Evolutionary conservation across 371 early-diverging fungal species (phyloP), one percentile per base, ranked within the genome.

Genomic region (Mortierella sp.): DNA sequence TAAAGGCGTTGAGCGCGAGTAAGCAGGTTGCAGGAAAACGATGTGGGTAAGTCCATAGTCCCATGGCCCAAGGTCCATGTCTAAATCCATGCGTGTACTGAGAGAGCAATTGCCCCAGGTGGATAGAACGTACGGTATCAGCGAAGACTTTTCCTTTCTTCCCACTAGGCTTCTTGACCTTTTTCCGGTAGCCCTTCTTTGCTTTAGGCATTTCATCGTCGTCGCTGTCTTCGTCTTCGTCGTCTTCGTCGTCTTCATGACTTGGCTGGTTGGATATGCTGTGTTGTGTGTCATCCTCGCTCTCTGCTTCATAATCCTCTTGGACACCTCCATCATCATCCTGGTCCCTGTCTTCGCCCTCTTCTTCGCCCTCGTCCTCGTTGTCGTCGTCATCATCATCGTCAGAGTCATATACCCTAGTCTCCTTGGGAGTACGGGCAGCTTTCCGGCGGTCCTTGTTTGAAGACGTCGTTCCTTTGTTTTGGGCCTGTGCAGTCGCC

Each of bases 131-230:
- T 63, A 67, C 74, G 27, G 63, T 73, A 34, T 73, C 67, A 21
- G 60, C 74, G 63, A 73, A 73, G 45, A 73, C 57, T 29, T 73
- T 73, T 54, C 74, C 74, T 39, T 73, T 73, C 63, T 73, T 73
- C 31, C 74, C 74, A 19, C 74, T 73, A 24, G 74, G 74, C 57
- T 73, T 73, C 50, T 73, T 73, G 57, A 60, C 57, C 43, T 73
- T 73, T 41, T 49, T 62, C 62, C 34, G 67, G 59, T 57, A 73
- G 1, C 74, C 74, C 49, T 73, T 73, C 57, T 59, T 67, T 27
- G 63, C 68, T 52, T 56, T 73, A 16, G 63, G 63, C 22, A 67
- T 50, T 0, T 34, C 34, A 10, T 34, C 34, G 34, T 34, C 10
- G 34, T 34, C 34, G 34, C 34, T 34, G 10, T 49, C 21, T 58